Evolutionary conservation across 1,284 basidiomycete species (phyloP).

Genomic region (Cryptococcus sp.): DNA sequence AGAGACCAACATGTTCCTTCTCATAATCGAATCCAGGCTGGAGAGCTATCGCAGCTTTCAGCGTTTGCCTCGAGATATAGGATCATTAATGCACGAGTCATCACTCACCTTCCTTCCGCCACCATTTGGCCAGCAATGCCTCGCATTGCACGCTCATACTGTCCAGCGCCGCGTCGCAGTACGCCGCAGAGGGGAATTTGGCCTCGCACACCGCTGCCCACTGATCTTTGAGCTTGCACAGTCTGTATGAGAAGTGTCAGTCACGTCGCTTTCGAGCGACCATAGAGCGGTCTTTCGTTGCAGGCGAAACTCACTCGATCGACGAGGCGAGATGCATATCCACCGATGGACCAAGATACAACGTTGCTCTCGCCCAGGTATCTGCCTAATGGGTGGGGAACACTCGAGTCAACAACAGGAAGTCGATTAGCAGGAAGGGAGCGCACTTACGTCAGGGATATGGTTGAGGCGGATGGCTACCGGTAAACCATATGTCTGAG

Average conservation of each 20-base stretch:
- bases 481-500: constrained; percentile 35
- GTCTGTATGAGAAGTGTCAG: constrained; percentile 11
- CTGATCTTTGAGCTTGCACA: constrained; percentile 42
- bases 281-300: too few relatives aligned
- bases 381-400: constrained; percentile 20
- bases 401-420: neutral
- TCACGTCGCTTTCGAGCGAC: neutral
- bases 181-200: constrained; percentile 22
- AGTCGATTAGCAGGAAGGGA: too few relatives aligned
- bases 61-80: neutral
- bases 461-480: constrained; percentile 31
- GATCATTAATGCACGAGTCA: neutral
- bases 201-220: constrained; percentile 36
- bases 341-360: constrained; percentile 33
- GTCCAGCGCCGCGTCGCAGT: constrained; percentile 34
- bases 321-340: constrained; percentile 42
- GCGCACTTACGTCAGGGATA: constrained; percentile 28
- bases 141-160: constrained; percentile 30
- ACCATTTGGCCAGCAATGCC: constrained; percentile 32
- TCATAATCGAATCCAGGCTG: constrained; percentile 33
- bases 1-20: constrained; percentile 35
- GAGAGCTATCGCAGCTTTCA: constrained; percentile 13
- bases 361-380: constrained; percentile 35
- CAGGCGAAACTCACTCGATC: constrained; percentile 27
- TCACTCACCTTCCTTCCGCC: constrained; percentile 28